A percentile compares a stretch with the other conserved stretches of the same genome.
Evolutionary conservation across 2,329 filamentous ascomycete genomes (phyloP).

Genomic region (Neopestalotiopsis clavispora): DNA sequence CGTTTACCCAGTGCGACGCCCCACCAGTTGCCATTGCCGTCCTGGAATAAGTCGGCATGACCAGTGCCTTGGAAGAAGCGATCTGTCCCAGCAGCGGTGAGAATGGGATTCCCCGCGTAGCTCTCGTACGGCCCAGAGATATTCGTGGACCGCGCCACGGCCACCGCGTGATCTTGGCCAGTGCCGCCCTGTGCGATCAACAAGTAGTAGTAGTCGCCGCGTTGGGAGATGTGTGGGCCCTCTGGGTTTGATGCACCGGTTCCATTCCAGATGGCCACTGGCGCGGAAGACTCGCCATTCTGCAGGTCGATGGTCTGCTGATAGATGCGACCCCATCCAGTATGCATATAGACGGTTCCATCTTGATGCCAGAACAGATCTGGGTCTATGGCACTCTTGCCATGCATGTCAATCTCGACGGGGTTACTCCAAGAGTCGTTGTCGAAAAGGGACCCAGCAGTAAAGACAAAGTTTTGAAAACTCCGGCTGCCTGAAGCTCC

Average conservation of each 20-base stretch:
- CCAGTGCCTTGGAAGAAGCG: conserved; percentile 49
- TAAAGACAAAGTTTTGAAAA: conserved; percentile 38
- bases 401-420: conserved; percentile 36
- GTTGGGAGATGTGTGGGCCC: conserved; percentile 51
- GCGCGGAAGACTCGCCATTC: conserved; percentile 38
- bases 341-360: conserved; percentile 42
- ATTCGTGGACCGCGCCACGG: conserved; percentile 45
- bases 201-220: conserved; percentile 52
- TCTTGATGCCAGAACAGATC: conserved; percentile 48
- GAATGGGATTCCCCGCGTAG: conserved; percentile 47
- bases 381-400: conserved; percentile 40
- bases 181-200: conserved; percentile 56
- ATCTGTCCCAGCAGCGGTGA: conserved; percentile 38
- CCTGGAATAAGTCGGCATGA: conserved; percentile 51
- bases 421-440: conserved; percentile 46
- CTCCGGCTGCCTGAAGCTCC: conserved; percentile 17
- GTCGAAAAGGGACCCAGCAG: conserved; percentile 43
- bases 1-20: conserved; percentile 51
- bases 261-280: conserved; percentile 47
- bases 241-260: conserved; percentile 47
- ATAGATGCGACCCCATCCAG: conserved; percentile 17
- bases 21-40: conserved; percentile 56
- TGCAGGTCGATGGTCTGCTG: conserved; percentile 33
- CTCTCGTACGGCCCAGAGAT: conserved; percentile 49
- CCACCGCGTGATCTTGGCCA: conserved; percentile 43